These are phyloP conservation scores for Gliomastix tumulicola DNA, from an alignment of 2,329 filamentous ascomycete genomes.

Conservation along the genomic window DNA sequence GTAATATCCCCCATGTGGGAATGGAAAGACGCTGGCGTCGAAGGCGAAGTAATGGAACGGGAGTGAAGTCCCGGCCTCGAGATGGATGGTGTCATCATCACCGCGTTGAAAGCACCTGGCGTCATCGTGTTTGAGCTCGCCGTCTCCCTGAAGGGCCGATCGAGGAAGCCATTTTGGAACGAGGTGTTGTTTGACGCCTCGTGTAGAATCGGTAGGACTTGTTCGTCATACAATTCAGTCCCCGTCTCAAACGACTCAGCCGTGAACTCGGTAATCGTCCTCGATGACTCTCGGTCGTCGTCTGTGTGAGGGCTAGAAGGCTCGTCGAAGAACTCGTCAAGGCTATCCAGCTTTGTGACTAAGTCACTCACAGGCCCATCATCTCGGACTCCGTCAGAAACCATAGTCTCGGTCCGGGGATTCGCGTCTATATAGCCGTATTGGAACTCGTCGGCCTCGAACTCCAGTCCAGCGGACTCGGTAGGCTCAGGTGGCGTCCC, in stretches of 20 bases:
- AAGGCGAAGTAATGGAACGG: slow-evolving; percentile 80
- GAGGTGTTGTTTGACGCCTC: slow-evolving; percentile 74
- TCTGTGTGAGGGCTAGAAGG: slow-evolving; percentile 49
- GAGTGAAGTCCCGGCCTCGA: slow-evolving; percentile 65
- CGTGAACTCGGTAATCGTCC: slow-evolving; percentile 58
- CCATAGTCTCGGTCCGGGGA: slow-evolving; percentile 83
- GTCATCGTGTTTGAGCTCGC: slow-evolving; percentile 56
- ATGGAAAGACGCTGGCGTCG: slow-evolving; percentile 48
- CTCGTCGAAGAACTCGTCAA: slow-evolving; percentile 79
- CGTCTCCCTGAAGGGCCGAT: slow-evolving; percentile 58
- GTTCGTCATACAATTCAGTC: slow-evolving; percentile 84
- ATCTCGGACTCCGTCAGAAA: slow-evolving; percentile 74
- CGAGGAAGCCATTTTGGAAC: slow-evolving; percentile 84
- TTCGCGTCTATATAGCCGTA: slow-evolving; percentile 67
- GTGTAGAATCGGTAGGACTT: slow-evolving; percentile 83
- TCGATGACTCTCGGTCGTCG: slow-evolving; percentile 54
- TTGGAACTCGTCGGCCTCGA: slow-evolving; percentile 82
- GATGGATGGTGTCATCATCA: slow-evolving; percentile 25
- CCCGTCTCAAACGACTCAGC: slow-evolving; percentile 64
- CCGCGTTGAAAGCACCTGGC: slow-evolving; percentile 48
- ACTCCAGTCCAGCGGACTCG: slow-evolving; percentile 81
- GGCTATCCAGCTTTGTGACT: slow-evolving; percentile 69
- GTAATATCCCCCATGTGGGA: slow-evolving; percentile 52
- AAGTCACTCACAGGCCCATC: slow-evolving; percentile 70
- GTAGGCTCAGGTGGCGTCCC: slow-evolving; percentile 51